Conservation (phyloP, 345 rosid genomes). For the Rhizophora apiculata region DNA sequence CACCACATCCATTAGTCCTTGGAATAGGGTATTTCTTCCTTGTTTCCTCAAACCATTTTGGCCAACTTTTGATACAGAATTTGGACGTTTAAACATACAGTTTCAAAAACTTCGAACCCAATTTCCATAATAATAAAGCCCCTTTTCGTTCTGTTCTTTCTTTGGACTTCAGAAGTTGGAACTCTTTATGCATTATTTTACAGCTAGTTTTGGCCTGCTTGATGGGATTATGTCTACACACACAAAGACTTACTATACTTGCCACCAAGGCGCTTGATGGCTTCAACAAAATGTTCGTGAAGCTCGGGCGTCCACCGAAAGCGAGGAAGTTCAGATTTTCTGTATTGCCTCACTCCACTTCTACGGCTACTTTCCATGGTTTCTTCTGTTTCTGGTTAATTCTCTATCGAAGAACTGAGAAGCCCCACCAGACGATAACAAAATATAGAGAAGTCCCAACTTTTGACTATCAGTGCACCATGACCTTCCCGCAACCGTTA, state of each 20-base stretch:
- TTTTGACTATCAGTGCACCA: background rate
- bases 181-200: too few relatives aligned
- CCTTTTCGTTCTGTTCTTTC: too few relatives aligned
- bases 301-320: conserved; percentile 49
- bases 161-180: too few relatives aligned
- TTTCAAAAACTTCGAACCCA: too few relatives aligned
- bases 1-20: background rate
- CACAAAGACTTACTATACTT: conserved; percentile 30
- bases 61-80: too few relatives aligned
- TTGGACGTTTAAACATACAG: too few relatives aligned
- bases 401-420: background rate
- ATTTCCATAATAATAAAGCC: too few relatives aligned
- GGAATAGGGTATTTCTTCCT: background rate
- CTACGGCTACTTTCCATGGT: conserved; percentile 13
- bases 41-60: background rate
- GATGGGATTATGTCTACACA: too few relatives aligned
- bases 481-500: background rate
- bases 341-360: conserved; percentile 35
- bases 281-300: conserved; percentile 35
- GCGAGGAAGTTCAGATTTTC: conserved; percentile 42
- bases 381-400: background rate
- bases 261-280: conserved; percentile 46
- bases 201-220: too few relatives aligned
- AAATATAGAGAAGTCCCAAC: background rate
- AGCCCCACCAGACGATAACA: background rate